Conservation (phyloP, 2,329 filamentous ascomycete genomes). For the Cladobotryum mycophilum region DNA sequence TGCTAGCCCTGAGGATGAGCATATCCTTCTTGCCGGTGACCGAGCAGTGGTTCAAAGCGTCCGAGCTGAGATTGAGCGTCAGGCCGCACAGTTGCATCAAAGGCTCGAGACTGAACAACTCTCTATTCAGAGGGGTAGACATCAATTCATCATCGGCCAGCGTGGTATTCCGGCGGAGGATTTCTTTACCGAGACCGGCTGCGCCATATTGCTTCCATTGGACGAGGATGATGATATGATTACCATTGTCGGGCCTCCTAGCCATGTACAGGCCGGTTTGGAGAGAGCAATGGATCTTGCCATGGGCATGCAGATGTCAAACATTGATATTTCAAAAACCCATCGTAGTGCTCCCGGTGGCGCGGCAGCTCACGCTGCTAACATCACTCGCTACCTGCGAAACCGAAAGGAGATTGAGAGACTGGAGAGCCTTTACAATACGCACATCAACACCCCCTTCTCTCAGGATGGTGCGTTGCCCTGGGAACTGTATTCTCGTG, state of each 20-base stretch:
- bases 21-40: constrained; percentile 83
- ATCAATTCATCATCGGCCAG: constrained; percentile 92
- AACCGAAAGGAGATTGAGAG: constrained; percentile 76
- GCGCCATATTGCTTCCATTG: constrained; percentile 73
- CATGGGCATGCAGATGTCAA: constrained; percentile 76
- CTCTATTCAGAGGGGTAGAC: constrained; percentile 76
- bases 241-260: constrained; percentile 74
- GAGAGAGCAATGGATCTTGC: constrained; percentile 86
- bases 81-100: constrained; percentile 67
- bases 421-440: constrained; percentile 71
- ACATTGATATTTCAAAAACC: constrained; percentile 74
- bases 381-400: constrained; percentile 81
- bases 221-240: constrained; percentile 76
- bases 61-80: constrained; percentile 72
- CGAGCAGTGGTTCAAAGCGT: constrained; percentile 74
- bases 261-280: constrained; percentile 66
- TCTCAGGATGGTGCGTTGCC: constrained; percentile 62
- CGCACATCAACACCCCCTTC: constrained; percentile 79
- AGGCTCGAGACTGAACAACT: constrained; percentile 73
- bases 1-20: constrained; percentile 59
- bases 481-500: constrained; percentile 84
- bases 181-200: constrained; percentile 87
- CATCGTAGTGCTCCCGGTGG: constrained; percentile 68
- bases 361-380: constrained; percentile 71
- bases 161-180: constrained; percentile 73